A percentile compares a stretch with the other conserved stretches of the same genome.
These are phyloP conservation scores for Nigrospora oryzae DNA, from an alignment of 2,329 filamentous ascomycete species.

Conservation along the genomic window DNA sequence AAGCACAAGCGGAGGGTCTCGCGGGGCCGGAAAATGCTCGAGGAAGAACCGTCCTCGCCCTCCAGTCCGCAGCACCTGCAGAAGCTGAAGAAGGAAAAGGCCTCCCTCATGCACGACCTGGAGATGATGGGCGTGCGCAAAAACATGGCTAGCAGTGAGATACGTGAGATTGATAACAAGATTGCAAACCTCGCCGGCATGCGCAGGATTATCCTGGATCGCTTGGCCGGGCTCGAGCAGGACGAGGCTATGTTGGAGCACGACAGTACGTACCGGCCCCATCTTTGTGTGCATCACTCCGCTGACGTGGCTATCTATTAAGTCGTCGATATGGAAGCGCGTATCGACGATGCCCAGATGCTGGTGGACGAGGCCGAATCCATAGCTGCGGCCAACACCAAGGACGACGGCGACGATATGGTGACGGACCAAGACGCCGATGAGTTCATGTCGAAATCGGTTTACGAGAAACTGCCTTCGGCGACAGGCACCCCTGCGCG, in stretches of 20 bases:
- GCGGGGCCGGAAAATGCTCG: slow-evolving; percentile 67
- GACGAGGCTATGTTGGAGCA: slow-evolving; percentile 87
- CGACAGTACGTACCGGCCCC: slow-evolving; percentile 54
- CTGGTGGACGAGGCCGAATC: slow-evolving; percentile 51
- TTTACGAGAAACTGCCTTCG: slow-evolving; percentile 83
- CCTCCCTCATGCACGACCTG: slow-evolving; percentile 71
- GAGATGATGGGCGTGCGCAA: slow-evolving; percentile 90
- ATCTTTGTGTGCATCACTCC: neutral
- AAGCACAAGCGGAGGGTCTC: slow-evolving; percentile 64
- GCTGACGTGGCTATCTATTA: slow-evolving; percentile 18
- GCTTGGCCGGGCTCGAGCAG: slow-evolving; percentile 77
- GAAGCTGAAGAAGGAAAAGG: slow-evolving; percentile 72
- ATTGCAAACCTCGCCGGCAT: slow-evolving; percentile 88
- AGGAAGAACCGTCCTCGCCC: slow-evolving; percentile 46
- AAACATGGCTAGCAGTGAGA: slow-evolving; percentile 95
- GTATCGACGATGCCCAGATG: slow-evolving; percentile 53
- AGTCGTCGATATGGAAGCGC: slow-evolving; percentile 56
- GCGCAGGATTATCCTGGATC: slow-evolving; percentile 83
- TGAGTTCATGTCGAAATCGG: slow-evolving; percentile 93
- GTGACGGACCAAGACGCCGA: slow-evolving; percentile 41
- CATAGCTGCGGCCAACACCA: slow-evolving; percentile 41
- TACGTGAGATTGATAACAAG: slow-evolving; percentile 93
- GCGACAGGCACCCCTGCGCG: slow-evolving; percentile 39
- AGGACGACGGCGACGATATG: slow-evolving; percentile 40
- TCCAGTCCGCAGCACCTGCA: slow-evolving; percentile 59